A percentile compares a stretch with the other conserved stretches of the same genome.
Evolutionary conservation across 2,329 filamentous ascomycete species (phyloP).

Genomic region (Apiospora kogelbergensis): DNA sequence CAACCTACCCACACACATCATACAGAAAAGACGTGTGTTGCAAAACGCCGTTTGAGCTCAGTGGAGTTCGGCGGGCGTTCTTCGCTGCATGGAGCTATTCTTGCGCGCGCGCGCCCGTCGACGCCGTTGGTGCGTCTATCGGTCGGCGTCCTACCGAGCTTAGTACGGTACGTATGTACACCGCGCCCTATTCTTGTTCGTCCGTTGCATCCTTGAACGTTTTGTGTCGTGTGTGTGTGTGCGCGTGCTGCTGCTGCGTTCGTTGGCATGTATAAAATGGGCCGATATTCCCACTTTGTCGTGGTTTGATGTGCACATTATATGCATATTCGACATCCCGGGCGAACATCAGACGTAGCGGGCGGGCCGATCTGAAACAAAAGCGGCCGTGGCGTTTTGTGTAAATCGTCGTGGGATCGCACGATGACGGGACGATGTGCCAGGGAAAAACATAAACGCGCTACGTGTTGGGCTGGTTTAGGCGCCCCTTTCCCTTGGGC

Average conservation of each 20-base stretch:
- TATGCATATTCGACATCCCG: neutral
- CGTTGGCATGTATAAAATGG: too few relatives aligned
- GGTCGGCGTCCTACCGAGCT: too few relatives aligned
- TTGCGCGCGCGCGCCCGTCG: neutral
- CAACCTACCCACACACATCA: neutral
- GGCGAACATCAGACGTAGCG: neutral
- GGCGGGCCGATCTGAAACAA: constrained; percentile 1
- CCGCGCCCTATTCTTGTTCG: neutral
- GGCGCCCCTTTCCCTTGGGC: neutral
- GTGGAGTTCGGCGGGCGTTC: neutral
- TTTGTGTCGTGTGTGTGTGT: too few relatives aligned
- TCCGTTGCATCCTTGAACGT: neutral
- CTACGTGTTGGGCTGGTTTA: neutral
- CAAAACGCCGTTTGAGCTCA: neutral
- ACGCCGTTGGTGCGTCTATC: neutral
- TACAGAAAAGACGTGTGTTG: neutral
- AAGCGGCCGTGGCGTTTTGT: neutral
- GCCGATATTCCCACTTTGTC: too few relatives aligned
- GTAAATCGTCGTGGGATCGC: neutral
- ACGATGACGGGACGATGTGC: neutral
- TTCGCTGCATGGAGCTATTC: neutral
- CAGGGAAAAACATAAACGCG: neutral
- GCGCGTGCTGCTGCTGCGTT: too few relatives aligned
- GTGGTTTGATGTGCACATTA: neutral
- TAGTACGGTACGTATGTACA: neutral